Percentiles rank a stretch among this genome's conserved stretches.
These are phyloP conservation scores for Tulasnella sp. DNA, from an alignment of 768 basidiomycete genomes.

Conservation along the genomic window DNA sequence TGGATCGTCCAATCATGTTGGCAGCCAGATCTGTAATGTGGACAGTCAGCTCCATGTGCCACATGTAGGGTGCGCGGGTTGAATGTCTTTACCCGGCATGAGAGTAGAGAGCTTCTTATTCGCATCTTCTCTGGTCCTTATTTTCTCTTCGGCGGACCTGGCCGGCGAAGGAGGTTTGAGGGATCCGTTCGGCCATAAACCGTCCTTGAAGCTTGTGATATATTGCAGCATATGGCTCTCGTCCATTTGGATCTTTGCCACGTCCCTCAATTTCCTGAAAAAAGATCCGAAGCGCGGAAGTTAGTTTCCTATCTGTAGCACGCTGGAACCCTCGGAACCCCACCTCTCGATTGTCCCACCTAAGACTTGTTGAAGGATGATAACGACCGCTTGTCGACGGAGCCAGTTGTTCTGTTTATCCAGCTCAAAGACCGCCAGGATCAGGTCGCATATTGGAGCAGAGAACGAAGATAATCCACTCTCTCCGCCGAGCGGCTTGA, in stretches of 20 bases:
- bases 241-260: slow-evolving; percentile 49
- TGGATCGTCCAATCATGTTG: slow-evolving; percentile 96
- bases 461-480: slow-evolving; percentile 84
- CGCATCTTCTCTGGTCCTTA: slow-evolving; percentile 72
- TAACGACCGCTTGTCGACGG: slow-evolving; percentile 86
- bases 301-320: too few relatives aligned
- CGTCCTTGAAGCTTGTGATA: slow-evolving; percentile 57
- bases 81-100: slow-evolving; percentile 66
- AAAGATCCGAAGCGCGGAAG: too few relatives aligned
- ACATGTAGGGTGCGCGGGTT: too few relatives aligned
- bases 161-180: slow-evolving; percentile 47
- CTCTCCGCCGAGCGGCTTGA: slow-evolving; percentile 78
- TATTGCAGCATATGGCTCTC: slow-evolving; percentile 60
- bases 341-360: slow-evolving; percentile 95
- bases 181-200: slow-evolving; percentile 79
- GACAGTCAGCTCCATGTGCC: background rate
- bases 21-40: slow-evolving; percentile 70
- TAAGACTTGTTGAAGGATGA: slow-evolving; percentile 90
- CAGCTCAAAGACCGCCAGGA: slow-evolving; percentile 88
- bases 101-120: slow-evolving; percentile 82
- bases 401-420: slow-evolving; percentile 97
- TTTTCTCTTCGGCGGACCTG: slow-evolving; percentile 74
- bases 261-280: slow-evolving; percentile 77
- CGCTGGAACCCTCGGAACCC: too few relatives aligned
- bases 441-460: slow-evolving; percentile 85